Evolutionary conservation across 345 rosid genomes (phyloP), one percentile per base, ranked within the genome.

Genomic region (Citrus trifoliata): DNA sequence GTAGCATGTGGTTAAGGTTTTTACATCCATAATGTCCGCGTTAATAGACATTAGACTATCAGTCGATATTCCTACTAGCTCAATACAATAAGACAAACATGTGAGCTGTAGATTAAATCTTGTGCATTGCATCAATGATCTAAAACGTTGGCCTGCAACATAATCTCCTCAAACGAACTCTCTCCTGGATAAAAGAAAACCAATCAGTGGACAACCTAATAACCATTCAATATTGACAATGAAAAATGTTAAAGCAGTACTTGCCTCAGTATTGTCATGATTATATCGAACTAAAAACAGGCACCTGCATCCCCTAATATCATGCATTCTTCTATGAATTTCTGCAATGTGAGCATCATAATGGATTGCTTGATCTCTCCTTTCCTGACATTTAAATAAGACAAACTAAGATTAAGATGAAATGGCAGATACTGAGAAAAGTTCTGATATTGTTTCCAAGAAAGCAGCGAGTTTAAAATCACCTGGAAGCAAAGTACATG

Each of bases 301-400:
- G 64, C 97, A 92, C 82, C 97, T 82, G 79, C 97, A 92, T 32
- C 94, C 97, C 84, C 94, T 88, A 32, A 90, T 85, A 74, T 90
- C 97, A 40, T 92, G 93, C 70, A 79, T 84, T 83, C 76, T 90
- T 83, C 88, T 86, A 67, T 89, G 85, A 62, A 92, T 89, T 37
- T 83, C 86, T 25, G 80, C 13, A 16, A 92, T 81, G 24, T 77
- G 92, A 81, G 93, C 91, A 70, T 90, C 94, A 55, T 88, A 89
- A 78, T 92, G 82, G 73, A 82, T 88, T 25, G 90, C 90, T 53
- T 87, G 90, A 81, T 90, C 93, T 68, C 88, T 86, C 76, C 87
- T 89, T 81, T 90, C 94, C 97, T 90, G 60, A 79, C 37, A 33
- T 35, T 68, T 42, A 80, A 76, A 5, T n/a, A 71, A 46, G 22